Base-by-base conservation (phyloP, 257 asterid genomes). In the Nicotiana noctiflora region DNA sequence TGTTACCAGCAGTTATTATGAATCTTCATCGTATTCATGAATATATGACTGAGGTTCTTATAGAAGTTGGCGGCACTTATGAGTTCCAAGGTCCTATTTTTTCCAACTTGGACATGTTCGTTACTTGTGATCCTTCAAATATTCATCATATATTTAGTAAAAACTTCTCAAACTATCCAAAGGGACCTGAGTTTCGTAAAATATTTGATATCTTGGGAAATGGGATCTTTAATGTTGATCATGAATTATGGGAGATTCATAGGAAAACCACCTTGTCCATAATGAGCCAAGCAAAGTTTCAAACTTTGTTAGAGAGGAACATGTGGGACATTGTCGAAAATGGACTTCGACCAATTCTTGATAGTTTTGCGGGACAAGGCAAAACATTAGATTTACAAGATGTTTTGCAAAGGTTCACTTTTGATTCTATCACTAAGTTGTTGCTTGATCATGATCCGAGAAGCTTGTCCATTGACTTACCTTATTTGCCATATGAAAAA, bases 131-230 rank as follows among this genome's bases (percentile, higher is more conserved):
- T 21, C 76, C 82, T 15, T 49, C 75, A 8, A 78, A 78, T 51
- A 60, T 78, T 7, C 37, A 60, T 4, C 61, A 78, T n/a, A 40
- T 78, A 6, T 75, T 78, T 2, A 59, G 46, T 19, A 23, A 2
- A 21, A 78, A 78, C 4, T 78, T 78, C 75, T 34, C 74, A 46
- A 78, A 78, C 75, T 78, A 59, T 21, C 75, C 75, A 2, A 78
- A 40, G 4, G 81, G 81, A 0, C 81, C 29, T 2, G 6, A 23
- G 9, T 78, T 78, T 21, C 61, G 29, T 8, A 8, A 37, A 78
- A 78, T 61, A 23, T 78, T 78, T 2, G 31, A 78, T 2, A 37
- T 40, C 7, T 78, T 78, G n/a, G 81, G 81, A 40, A 10, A 78
- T 29, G 81, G 61, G 0, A 52, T 78, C 5, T 61, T 78, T 27